Evolutionary conservation across 2,329 filamentous ascomycete species (phyloP).

Genomic region (Neonectria ditissima): DNA sequence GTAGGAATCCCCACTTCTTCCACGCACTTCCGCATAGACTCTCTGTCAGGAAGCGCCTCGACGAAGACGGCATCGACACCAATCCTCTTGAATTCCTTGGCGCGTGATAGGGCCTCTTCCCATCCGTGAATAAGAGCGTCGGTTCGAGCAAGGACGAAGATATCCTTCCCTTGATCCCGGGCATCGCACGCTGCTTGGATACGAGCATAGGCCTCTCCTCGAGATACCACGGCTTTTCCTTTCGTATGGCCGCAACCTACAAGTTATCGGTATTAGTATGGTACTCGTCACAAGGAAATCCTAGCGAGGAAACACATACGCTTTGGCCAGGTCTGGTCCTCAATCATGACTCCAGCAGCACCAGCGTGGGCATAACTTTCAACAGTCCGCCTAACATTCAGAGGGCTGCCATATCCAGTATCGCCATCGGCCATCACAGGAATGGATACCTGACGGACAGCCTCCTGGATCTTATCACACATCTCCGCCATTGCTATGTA

Average conservation of each 20-base stretch:
- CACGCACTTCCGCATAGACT: conserved; percentile 53
- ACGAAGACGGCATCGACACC: conserved; percentile 58
- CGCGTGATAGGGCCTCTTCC: conserved; percentile 58
- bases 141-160: conserved; percentile 59
- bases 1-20: conserved; percentile 54
- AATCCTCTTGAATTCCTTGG: conserved; percentile 54
- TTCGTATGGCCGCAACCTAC: conserved; percentile 54
- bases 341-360: conserved; percentile 56
- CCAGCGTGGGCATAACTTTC: conserved; percentile 54
- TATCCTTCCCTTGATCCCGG: conserved; percentile 57
- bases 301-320: conserved; percentile 45
- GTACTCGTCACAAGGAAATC: background rate
- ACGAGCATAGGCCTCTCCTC: conserved; percentile 58
- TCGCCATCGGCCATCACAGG: conserved; percentile 61
- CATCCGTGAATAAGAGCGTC: conserved; percentile 56
- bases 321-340: conserved; percentile 63
- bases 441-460: conserved; percentile 51
- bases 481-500: conserved; percentile 62
- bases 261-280: background rate
- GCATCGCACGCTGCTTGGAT: conserved; percentile 60
- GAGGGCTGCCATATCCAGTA: conserved; percentile 60
- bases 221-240: conserved; percentile 58
- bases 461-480: conserved; percentile 59
- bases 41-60: conserved; percentile 57
- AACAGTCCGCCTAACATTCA: conserved; percentile 60